These are phyloP conservation scores for Solanum virginianum DNA, from an alignment of 257 asterid genomes.

Conservation along the genomic window DNA sequence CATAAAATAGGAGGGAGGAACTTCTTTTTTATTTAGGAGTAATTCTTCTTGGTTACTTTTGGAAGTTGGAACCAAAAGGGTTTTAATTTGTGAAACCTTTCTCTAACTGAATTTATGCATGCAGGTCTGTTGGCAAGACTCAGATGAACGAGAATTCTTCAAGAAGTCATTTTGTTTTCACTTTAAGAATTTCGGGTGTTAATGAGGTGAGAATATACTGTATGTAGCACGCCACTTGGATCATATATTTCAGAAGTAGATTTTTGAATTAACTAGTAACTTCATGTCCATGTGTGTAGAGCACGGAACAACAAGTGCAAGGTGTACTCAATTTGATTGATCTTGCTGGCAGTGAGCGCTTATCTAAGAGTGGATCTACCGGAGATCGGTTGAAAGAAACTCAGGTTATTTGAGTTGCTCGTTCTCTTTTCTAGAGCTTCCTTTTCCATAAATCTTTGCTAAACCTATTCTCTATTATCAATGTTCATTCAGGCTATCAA, in stretches of 20 bases:
- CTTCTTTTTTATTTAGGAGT: neutral
- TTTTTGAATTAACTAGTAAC: neutral
- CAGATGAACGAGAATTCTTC: slow-evolving; percentile 96
- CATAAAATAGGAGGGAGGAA: neutral
- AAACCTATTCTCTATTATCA: neutral
- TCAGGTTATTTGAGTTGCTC: slow-evolving; percentile 40
- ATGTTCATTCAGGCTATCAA: slow-evolving; percentile 63
- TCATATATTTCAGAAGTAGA: neutral
- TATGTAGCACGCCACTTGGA: neutral
- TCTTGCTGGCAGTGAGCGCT: slow-evolving; percentile 98
- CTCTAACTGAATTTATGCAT: neutral
- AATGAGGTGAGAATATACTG: slow-evolving; percentile 50
- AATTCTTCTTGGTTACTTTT: neutral
- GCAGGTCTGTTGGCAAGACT: slow-evolving; percentile 85
- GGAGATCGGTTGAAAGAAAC: slow-evolving; percentile 95
- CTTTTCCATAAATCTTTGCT: neutral
- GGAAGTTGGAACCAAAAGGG: neutral
- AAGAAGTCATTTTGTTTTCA: slow-evolving; percentile 89
- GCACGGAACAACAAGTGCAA: slow-evolving; percentile 92
- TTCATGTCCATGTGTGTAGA: slow-evolving; percentile 13
- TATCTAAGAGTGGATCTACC: slow-evolving; percentile 85
- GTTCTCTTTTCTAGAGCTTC: neutral
- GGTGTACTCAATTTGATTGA: slow-evolving; percentile 84
- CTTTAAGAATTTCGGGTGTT: slow-evolving; percentile 65
- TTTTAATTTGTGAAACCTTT: neutral